phyloP scores from a whole-genome alignment of 208 protist species.

The Wallacemonas sp. region DNA sequence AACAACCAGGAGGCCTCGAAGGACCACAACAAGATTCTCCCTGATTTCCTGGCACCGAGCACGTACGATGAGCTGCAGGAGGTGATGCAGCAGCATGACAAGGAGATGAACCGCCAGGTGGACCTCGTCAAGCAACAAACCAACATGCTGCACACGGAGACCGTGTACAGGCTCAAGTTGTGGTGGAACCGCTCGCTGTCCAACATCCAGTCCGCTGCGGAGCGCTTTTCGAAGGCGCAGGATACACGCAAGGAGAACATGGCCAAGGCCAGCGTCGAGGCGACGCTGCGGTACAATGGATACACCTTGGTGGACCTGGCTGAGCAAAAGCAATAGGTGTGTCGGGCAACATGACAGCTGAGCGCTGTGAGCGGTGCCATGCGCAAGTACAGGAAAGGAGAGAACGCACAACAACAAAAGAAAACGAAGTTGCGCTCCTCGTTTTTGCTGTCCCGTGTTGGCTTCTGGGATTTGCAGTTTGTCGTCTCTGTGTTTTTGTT shows the following conservation, averaged over 20 bases:
- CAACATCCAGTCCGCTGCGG: slow-evolving; percentile 65
- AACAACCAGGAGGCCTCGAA: slow-evolving; percentile 50
- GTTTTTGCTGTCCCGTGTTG: too few species aligned
- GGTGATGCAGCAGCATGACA: slow-evolving; percentile 62
- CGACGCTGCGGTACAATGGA: slow-evolving; percentile 50
- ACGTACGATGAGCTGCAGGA: slow-evolving; percentile 74
- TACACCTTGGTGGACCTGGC: slow-evolving; percentile 61
- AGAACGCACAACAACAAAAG: too few species aligned
- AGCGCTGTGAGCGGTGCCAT: too few species aligned
- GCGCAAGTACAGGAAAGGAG: too few species aligned
- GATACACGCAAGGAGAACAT: slow-evolving; percentile 42
- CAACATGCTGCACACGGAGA: slow-evolving; percentile 76
- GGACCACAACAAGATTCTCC: slow-evolving; percentile 44
- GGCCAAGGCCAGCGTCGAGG: slow-evolving; percentile 49
- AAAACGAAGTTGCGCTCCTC: too few species aligned
- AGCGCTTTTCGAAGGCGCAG: slow-evolving; percentile 33
- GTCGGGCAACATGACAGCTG: too few species aligned
- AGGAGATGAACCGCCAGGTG: slow-evolving; percentile 47
- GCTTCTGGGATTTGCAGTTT: slow-evolving; percentile 21
- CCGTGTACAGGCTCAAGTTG: slow-evolving; percentile 70
- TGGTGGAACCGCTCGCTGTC: slow-evolving; percentile 85
- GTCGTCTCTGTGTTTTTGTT: slow-evolving; percentile 1
- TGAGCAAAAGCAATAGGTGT: slow-evolving; percentile 30
- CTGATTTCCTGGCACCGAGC: slow-evolving; percentile 71
- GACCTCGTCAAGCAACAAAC: slow-evolving; percentile 34